These are phyloP conservation scores for Talaromyces sp. DNA, from an alignment of 2,329 filamentous ascomycete genomes.

Conservation along the genomic window DNA sequence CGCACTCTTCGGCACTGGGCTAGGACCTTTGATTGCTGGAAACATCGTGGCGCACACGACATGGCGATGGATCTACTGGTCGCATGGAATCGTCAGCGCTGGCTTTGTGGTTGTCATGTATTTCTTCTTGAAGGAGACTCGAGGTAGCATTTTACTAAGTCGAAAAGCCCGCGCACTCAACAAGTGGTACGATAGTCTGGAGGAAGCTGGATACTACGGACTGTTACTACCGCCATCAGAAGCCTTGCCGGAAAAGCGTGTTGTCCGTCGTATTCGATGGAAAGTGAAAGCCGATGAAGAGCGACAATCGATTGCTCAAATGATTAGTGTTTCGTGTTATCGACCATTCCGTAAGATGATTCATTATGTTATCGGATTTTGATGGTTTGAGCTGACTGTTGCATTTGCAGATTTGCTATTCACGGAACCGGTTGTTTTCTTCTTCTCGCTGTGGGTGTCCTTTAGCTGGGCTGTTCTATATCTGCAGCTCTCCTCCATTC, in stretches of 20 bases:
- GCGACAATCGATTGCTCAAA: slow-evolving; percentile 59
- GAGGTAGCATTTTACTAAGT: slow-evolving; percentile 72
- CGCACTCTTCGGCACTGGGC: slow-evolving; percentile 59
- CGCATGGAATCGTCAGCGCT: slow-evolving; percentile 68
- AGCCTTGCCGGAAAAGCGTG: slow-evolving; percentile 25
- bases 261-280: slow-evolving; percentile 63
- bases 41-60: slow-evolving; percentile 19
- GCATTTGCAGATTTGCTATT: slow-evolving; percentile 48
- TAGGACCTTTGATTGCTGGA: slow-evolving; percentile 25
- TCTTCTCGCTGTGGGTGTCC: slow-evolving; percentile 82
- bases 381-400: not conserved
- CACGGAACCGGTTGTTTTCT: slow-evolving; percentile 59
- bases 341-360: slow-evolving; percentile 62
- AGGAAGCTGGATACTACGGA: slow-evolving; percentile 58
- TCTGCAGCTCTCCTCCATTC: slow-evolving; percentile 73
- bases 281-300: slow-evolving; percentile 74
- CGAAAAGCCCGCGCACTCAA: slow-evolving; percentile 71
- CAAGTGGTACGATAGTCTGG: slow-evolving; percentile 69
- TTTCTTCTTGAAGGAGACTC: slow-evolving; percentile 72
- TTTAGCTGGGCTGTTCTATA: slow-evolving; percentile 90
- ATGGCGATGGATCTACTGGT: slow-evolving; percentile 29
- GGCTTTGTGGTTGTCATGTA: slow-evolving; percentile 60
- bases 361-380: not conserved
- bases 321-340: slow-evolving; percentile 68
- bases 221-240: slow-evolving; percentile 44